Evolutionary conservation across 129 eudicot species (phyloP).

Genomic region (Flaveria brownii): DNA sequence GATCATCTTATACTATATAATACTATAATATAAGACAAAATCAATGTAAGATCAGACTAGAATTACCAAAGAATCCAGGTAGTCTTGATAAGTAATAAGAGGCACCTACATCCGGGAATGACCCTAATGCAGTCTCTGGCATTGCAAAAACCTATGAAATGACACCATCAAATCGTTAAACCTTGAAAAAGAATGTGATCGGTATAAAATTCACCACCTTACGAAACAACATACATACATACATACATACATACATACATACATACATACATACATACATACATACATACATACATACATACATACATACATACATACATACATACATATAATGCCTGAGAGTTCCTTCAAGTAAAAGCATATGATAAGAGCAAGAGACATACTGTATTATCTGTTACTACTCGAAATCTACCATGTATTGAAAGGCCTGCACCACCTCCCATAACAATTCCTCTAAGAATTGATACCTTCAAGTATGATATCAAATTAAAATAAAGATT

Average conservation of each 20-base stretch:
- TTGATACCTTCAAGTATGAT: slow-evolving; percentile 54
- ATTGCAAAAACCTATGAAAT: slow-evolving; percentile 76
- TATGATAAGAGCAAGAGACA: slow-evolving; percentile 23
- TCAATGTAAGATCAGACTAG: not conserved
- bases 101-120: slow-evolving; percentile 86
- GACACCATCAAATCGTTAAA: not conserved
- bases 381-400: slow-evolving; percentile 96
- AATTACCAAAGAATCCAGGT: slow-evolving; percentile 86
- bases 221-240: not conserved
- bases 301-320: too few species aligned
- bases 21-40: too few species aligned
- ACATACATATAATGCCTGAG: not conserved
- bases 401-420: slow-evolving; percentile 87
- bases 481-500: not conserved
- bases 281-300: too few species aligned
- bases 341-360: not conserved
- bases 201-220: not conserved
- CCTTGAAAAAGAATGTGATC: not conserved
- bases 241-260: too few species aligned
- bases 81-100: slow-evolving; percentile 49
- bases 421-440: slow-evolving; percentile 93
- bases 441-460: slow-evolving; percentile 83
- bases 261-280: too few species aligned
- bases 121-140: slow-evolving; percentile 97
- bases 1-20: too few species aligned